Conservation (phyloP, 192 early-diverging fungal species). For the Ambispora gerdemannii region DNA sequence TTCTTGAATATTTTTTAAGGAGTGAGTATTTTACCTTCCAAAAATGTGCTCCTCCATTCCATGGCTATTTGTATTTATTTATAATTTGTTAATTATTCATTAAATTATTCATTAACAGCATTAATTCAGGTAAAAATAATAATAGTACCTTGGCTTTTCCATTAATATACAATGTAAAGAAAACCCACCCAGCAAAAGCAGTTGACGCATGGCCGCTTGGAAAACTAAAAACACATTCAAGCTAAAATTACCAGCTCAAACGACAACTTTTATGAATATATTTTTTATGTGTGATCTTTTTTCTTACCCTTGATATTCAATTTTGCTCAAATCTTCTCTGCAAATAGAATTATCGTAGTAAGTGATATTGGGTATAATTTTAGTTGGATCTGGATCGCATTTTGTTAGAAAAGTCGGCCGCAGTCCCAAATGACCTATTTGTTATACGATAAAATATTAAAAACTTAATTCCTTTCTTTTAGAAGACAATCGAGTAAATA, state of each 20-base stretch:
- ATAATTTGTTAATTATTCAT: not conserved
- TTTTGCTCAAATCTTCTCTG: conserved; percentile 12
- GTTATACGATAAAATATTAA: not conserved
- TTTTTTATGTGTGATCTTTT: too few relatives aligned
- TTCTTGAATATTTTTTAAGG: too few relatives aligned
- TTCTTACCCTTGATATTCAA: conserved; percentile 34
- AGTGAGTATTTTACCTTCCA: too few relatives aligned
- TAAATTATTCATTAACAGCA: not conserved
- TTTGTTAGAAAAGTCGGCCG: conserved; percentile 30
- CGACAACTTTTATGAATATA: too few relatives aligned
- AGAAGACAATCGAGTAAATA: not conserved
- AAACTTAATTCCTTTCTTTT: not conserved
- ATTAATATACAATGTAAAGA: conserved; percentile 28
- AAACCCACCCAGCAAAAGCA: conserved; percentile 32
- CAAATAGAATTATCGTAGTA: conserved; percentile 30
- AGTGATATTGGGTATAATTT: not conserved
- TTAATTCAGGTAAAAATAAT: not conserved
- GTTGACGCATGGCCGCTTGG: conserved; percentile 30
- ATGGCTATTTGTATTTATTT: conserved; percentile 12
- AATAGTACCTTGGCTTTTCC: conserved; percentile 21
- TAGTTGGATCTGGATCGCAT: conserved; percentile 11
- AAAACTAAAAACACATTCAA: conserved; percentile 17
- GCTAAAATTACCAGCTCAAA: too few relatives aligned
- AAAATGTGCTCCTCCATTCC: conserved; percentile 22
- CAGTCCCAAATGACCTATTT: conserved; percentile 19